A percentile compares a stretch with the other conserved stretches of the same genome.
Conservation (phyloP, 116 monocot species). For the Trichopus zeylanicus region DNA sequence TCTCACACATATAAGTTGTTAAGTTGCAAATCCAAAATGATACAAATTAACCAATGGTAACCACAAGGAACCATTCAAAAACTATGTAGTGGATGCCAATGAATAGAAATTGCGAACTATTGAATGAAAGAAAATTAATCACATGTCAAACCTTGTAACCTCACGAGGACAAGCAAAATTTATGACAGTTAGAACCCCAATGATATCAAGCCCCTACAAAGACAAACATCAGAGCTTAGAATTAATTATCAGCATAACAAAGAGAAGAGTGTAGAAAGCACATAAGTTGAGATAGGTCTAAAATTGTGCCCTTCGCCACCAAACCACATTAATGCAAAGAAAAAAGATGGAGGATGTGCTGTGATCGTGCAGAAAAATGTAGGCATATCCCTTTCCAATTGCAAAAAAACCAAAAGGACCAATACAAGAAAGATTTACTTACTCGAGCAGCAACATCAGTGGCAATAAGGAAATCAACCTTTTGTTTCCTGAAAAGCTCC, state of each 20-base stretch:
- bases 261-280: too few relatives aligned
- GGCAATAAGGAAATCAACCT: slow-evolving; percentile 90
- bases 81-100: too few relatives aligned
- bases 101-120: not conserved
- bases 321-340: not conserved
- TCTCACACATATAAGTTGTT: too few relatives aligned
- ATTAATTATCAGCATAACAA: not conserved
- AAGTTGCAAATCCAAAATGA: too few relatives aligned
- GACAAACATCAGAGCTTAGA: not conserved
- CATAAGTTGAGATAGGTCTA: too few relatives aligned
- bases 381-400: not conserved
- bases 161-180: slow-evolving; percentile 95
- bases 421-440: slow-evolving; percentile 25
- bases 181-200: slow-evolving; percentile 94
- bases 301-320: too few relatives aligned
- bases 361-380: not conserved
- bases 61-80: too few relatives aligned
- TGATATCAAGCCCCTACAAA: slow-evolving; percentile 87
- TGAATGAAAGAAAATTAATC: not conserved
- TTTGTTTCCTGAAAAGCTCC: slow-evolving; percentile 87
- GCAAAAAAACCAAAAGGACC: too few relatives aligned
- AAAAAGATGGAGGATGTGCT: not conserved
- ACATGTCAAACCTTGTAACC: slow-evolving; percentile 56
- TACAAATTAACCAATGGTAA: too few relatives aligned
- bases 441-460: slow-evolving; percentile 99